Base-by-base conservation (phyloP, 2,329 filamentous ascomycete genomes). In the Raffaelea albimanens region DNA sequence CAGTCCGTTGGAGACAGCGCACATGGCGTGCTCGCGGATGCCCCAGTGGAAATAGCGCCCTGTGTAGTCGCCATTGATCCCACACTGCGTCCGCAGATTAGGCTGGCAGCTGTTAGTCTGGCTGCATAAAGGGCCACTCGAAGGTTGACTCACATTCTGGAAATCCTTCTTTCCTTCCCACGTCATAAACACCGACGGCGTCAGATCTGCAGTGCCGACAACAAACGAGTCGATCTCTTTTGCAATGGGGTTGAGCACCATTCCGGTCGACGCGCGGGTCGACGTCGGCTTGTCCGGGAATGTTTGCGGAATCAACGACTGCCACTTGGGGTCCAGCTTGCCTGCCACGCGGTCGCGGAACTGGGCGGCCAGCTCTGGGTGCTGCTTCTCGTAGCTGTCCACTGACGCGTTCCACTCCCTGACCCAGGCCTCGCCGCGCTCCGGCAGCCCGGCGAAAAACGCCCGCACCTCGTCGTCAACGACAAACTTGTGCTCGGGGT, bases 21-120 rank as follows among this genome's bases (percentile, higher is more conserved):
- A 69, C 79, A 83, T 82, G 47, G 76, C 77, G 56, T 81, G 77
- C 54, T 81, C 77, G 5, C 78, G 72, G 46, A 82, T 72, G 36
- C 77, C 78, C 58, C 70, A 81, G 58, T 77, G 77, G 52, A 81
- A 72, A 53, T 78, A 80, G 1, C 76, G 69, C 3, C 76, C 76
- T 1, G 64, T 55, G 52, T 72, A 74, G 42, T 40, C 33, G 22
- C 42, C 34, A 8, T 33, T 44, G 34, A 47, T 43, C 16, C 16
- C 31, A 14, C 40, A 45, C 16, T 21, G 14, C n/a, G 18, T 51
- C 64, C 21, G 9, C 4, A 44, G 42, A 13, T 16, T 59, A n/a
- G n/a, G n/a, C n/a, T n/a, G n/a, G n/a, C n/a, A n/a, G n/a, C n/a
- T n/a, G n/a, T n/a, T n/a, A n/a, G n/a, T n/a, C n/a, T n/a, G n/a